Evolutionary conservation across 129 eudicot genomes (phyloP).

Genomic region (Solidago caesia): DNA sequence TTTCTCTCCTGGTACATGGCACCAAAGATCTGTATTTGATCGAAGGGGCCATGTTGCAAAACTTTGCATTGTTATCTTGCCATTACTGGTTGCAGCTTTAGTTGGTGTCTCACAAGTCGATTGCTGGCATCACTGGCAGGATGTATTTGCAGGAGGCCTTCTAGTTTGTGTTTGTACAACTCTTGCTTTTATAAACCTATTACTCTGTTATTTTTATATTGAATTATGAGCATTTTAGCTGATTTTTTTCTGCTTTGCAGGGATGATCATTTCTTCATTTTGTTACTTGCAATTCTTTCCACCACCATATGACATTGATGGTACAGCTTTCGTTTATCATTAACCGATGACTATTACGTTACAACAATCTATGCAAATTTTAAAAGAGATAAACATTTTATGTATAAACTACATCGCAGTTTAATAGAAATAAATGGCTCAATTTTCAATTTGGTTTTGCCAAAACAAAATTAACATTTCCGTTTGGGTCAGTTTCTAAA

Average conservation of each 20-base stretch:
- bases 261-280: no score
- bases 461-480: no score
- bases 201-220: background rate
- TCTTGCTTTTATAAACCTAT: background rate
- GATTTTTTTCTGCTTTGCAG: constrained; percentile 4
- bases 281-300: constrained; percentile 81
- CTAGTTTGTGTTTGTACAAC: constrained; percentile 37
- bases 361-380: background rate
- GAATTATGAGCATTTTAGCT: constrained; percentile 2
- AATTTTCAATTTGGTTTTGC: background rate
- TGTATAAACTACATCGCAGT: background rate
- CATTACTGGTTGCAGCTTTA: constrained; percentile 77
- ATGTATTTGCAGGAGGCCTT: constrained; percentile 82
- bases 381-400: background rate
- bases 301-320: constrained; percentile 61
- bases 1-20: constrained; percentile 80
- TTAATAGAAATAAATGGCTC: background rate
- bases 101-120: constrained; percentile 85
- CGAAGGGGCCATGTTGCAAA: constrained; percentile 82
- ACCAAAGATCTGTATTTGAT: constrained; percentile 77
- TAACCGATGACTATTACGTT: background rate
- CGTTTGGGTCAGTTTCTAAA: background rate
- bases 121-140: constrained; percentile 98
- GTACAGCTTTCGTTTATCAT: constrained; percentile 32
- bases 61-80: constrained; percentile 62